Percentiles rank a stretch among this genome's conserved stretches.
phyloP scores from a whole-genome alignment of 176 grass and related monocot genomes.

The maize (Zea mays) region Zm-B73-REFERENCE-NAM-5.0 NC_050098.1:201401501-201402000 shows the following conservation, averaged over 20 bases:
- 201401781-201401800: slow-evolving; percentile 68
- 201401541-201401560: background rate
- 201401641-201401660: slow-evolving; percentile 45
- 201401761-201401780: slow-evolving; percentile 69
- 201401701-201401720: slow-evolving; percentile 34
- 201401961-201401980: slow-evolving; percentile 22
- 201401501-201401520: background rate
- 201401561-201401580: background rate
- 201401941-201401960: background rate
- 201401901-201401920: background rate
- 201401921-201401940: background rate
- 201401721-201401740: slow-evolving; percentile 40
- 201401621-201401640: background rate
- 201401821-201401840: slow-evolving; percentile 56
- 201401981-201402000: background rate
- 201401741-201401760: slow-evolving; percentile 52
- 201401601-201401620: background rate
- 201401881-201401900: background rate
- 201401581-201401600: background rate
- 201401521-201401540: background rate
- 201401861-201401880: slow-evolving; percentile 46
- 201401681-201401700: too few species aligned
- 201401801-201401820: slow-evolving; percentile 58
- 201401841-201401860: slow-evolving; percentile 47
- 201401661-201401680: slow-evolving; percentile 53